phyloP scores from a whole-genome alignment of 2,329 filamentous ascomycete species.

The Coniella vitis region DNA sequence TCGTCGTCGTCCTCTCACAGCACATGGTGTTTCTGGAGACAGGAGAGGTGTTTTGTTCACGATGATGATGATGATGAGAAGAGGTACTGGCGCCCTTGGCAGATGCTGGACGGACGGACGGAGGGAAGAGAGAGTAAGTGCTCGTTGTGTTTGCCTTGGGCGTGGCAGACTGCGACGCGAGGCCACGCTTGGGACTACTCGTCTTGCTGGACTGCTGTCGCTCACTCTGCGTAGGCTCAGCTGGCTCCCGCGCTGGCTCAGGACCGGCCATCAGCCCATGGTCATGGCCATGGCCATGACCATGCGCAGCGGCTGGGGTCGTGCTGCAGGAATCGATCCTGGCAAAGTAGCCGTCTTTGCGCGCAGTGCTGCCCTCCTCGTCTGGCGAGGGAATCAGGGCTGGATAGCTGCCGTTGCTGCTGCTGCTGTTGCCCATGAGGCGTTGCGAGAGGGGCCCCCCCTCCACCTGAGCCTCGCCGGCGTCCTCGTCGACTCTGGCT shows the following conservation, averaged over 20 bases:
- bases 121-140: conserved; percentile 14
- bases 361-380: not conserved
- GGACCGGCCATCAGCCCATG: too few species aligned
- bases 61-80: too few species aligned
- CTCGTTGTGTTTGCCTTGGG: not conserved
- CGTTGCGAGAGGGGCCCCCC: not conserved
- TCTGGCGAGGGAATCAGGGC: conserved; percentile 9
- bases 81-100: not conserved
- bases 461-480: not conserved
- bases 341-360: not conserved
- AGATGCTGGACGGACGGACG: not conserved
- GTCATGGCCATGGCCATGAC: too few species aligned
- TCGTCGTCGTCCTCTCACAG: too few species aligned
- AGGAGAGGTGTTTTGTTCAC: not conserved
- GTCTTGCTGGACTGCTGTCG: conserved; percentile 26
- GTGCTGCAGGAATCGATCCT: not conserved
- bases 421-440: not conserved
- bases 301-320: not conserved
- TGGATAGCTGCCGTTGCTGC: conserved; percentile 4
- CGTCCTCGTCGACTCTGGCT: not conserved
- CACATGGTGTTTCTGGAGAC: not conserved
- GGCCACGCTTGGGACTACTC: not conserved
- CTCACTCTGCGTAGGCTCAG: not conserved
- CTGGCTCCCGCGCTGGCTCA: not conserved
- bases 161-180: conserved; percentile 23